Percentiles rank a stretch among this genome's conserved stretches.
These are phyloP conservation scores for Canavalia gladiata DNA, from an alignment of 306 rosid species.

Conservation along the genomic window DNA sequence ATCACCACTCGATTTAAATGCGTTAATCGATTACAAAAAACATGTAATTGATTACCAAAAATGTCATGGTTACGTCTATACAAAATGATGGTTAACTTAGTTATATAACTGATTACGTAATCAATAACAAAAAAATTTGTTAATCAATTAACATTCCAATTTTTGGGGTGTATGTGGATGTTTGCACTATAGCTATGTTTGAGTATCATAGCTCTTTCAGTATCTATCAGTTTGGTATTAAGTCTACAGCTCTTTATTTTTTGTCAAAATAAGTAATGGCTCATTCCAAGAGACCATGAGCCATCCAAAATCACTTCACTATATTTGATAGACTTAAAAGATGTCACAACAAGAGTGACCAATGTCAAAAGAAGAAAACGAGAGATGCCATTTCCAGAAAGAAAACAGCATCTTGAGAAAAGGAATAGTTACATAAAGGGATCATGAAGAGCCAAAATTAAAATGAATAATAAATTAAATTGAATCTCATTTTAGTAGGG, in stretches of 20 bases:
- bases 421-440: background rate
- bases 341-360: background rate
- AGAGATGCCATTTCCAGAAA: background rate
- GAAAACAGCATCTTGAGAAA: background rate
- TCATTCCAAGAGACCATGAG: background rate
- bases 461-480: background rate
- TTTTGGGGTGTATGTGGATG: too few species aligned
- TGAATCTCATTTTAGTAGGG: background rate
- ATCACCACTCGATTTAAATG: too few species aligned
- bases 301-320: constrained; percentile 11
- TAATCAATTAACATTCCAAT: too few species aligned
- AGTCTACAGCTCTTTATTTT: background rate
- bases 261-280: background rate
- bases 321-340: background rate
- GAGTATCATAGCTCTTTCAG: background rate
- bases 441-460: background rate
- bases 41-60: too few species aligned
- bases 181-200: background rate
- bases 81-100: too few species aligned
- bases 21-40: too few species aligned
- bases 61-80: too few species aligned
- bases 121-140: too few species aligned
- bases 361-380: background rate
- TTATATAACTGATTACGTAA: too few species aligned
- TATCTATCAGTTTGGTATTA: background rate